Conservation (phyloP, 1,284 basidiomycete species). For the Fomitiporia mediterranea region DNA sequence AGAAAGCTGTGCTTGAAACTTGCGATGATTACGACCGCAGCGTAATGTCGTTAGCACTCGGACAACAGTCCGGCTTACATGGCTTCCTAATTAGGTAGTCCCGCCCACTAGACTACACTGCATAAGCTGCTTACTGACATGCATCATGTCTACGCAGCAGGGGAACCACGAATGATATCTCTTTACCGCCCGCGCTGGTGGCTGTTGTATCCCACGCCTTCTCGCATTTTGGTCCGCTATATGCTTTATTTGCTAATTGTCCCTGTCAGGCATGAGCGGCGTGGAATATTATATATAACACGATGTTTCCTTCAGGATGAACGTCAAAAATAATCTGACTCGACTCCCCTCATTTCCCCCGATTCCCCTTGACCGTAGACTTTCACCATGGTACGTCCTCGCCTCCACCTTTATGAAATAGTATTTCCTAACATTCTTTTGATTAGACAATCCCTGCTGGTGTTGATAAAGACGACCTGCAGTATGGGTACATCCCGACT, state of each 20-base stretch:
- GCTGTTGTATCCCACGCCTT: too few relatives aligned
- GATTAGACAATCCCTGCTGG: constrained; percentile 2
- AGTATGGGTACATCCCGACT: constrained; percentile 29
- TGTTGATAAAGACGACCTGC: neutral
- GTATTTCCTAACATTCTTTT: neutral
- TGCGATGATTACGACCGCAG: neutral
- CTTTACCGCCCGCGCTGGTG: too few relatives aligned
- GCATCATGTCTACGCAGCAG: too few relatives aligned
- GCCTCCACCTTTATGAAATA: neutral
- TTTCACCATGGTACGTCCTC: neutral
- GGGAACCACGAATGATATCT: too few relatives aligned
- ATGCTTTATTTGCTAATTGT: neutral
- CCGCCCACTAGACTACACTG: too few relatives aligned
- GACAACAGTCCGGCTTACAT: constrained; percentile 1
- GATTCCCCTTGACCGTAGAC: neutral
- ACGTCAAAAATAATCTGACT: too few relatives aligned
- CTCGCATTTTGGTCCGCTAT: neutral
- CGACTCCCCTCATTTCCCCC: neutral
- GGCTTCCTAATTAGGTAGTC: too few relatives aligned
- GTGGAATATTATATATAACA: too few relatives aligned
- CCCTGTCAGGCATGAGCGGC: too few relatives aligned
- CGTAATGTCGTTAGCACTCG: neutral
- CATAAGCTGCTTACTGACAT: too few relatives aligned
- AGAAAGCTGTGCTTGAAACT: neutral
- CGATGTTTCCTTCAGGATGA: too few relatives aligned